Conservation (phyloP, 306 rosid genomes). For the Acacia crassicarpa region DNA sequence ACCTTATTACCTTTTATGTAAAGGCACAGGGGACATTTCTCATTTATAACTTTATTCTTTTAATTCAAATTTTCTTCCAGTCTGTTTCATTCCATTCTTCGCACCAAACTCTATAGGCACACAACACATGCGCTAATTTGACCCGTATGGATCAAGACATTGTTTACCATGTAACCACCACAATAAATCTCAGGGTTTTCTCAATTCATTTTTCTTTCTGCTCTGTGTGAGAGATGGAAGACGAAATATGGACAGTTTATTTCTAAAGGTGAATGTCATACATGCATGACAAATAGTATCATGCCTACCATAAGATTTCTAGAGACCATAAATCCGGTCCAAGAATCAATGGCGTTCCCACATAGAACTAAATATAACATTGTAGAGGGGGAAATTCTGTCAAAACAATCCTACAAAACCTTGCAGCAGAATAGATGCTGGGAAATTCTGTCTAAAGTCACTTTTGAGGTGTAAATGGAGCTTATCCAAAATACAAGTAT, state of each 20-base stretch:
- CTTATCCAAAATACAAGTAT: conserved; percentile 20
- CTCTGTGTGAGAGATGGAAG: not conserved
- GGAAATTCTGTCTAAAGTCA: conserved; percentile 25
- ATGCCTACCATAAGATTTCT: conserved; percentile 5
- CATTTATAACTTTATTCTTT: not conserved
- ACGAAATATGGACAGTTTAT: conserved; percentile 18
- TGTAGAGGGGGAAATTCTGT: conserved; percentile 4
- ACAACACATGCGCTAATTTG: not conserved
- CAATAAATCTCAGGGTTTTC: not conserved
- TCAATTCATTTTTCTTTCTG: not conserved
- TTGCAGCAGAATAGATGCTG: conserved; percentile 17
- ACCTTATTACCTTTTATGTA: not conserved
- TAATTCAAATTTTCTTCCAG: not conserved
- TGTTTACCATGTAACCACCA: not conserved
- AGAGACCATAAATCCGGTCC: conserved; percentile 1
- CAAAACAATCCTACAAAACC: conserved; percentile 38
- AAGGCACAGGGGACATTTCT: not conserved
- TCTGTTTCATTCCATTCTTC: not conserved
- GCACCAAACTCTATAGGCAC: not conserved
- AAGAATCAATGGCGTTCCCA: conserved; percentile 24
- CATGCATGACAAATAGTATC: not conserved
- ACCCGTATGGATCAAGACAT: not conserved
- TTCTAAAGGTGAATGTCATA: not conserved
- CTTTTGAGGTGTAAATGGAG: conserved; percentile 29
- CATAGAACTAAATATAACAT: conserved; percentile 17